Evolutionary conservation across 306 rosid genomes (phyloP).

Genomic region (Acacia confusa): DNA sequence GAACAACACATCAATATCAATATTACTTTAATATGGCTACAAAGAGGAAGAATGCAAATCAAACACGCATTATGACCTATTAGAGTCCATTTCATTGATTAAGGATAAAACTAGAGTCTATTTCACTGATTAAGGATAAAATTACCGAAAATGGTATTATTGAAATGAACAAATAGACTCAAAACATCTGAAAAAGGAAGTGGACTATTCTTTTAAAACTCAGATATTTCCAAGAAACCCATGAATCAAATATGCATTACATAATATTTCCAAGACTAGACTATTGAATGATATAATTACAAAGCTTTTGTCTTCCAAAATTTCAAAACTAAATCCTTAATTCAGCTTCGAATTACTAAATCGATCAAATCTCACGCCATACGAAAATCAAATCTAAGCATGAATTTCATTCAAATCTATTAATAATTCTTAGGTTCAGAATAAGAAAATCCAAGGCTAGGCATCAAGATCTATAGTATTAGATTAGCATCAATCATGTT

Average conservation of each 20-base stretch:
- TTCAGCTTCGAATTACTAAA: not conserved
- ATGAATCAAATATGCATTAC: not conserved
- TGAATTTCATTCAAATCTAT: not conserved
- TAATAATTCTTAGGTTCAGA: slow-evolving; percentile 27
- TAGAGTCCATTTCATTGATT: too few species aligned
- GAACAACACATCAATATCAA: too few species aligned
- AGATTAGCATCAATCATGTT: slow-evolving; percentile 7
- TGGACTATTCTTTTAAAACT: not conserved
- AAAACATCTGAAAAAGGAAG: not conserved
- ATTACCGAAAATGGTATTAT: too few species aligned
- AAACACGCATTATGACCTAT: too few species aligned
- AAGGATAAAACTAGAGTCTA: not conserved
- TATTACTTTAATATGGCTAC: too few species aligned
- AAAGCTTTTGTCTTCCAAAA: not conserved
- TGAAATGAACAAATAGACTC: not conserved
- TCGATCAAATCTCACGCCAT: not conserved
- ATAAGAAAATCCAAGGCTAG: not conserved
- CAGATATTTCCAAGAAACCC: not conserved
- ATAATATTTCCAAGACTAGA: not conserved
- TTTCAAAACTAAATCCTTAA: not conserved
- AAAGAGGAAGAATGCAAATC: too few species aligned
- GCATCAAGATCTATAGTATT: slow-evolving; percentile 33
- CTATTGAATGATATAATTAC: not conserved
- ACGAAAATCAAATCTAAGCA: slow-evolving; percentile 8
- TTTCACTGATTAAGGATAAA: not conserved